Base-by-base conservation (phyloP, 1,284 basidiomycete genomes). In the Bjerkandera adusta region DNA sequence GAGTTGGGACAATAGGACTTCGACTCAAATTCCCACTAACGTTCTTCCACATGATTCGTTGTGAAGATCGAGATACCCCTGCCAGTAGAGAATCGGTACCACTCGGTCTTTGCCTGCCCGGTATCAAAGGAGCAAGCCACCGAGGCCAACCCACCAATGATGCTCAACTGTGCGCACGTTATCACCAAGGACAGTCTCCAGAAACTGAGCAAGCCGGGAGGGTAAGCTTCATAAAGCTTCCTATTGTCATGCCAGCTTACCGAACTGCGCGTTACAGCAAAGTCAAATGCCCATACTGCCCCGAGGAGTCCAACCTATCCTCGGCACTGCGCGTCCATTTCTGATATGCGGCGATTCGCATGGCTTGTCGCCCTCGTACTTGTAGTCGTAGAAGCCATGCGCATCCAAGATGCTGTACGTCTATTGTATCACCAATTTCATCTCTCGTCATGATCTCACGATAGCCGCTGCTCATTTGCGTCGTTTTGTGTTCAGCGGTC, bases 121-220 rank as follows among this genome's bases (percentile, higher is more conserved):
- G 96, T 99, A 24, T 96, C 92, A 12, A 99, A 98, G 68, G 96
- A 99, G 62, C 94, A 97, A 67, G 84, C 92, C 11, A 96, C 92
- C 1, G 89, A 94, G 43, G 65, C 77, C 49, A 99, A 99, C 64
- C 97, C 95, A 16, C 96, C 96, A 0, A 97, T 97, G 91, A 95
- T 97, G 90, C 85, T 99, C 74, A 70, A 75, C 1, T 99, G 96
- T 63, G 96, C 96, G 1, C 97, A 99, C 67, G 92, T 96, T 29
- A 83, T 97, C 40, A 85, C 90, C 2, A 86, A 87, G 60, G 94
- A 97, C 57, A 93, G 89, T 62, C 70, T 97, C 56, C 78, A 81
- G 50, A 90, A 92, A 62, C 70, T 97, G 38, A 83, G 86, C 60
- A 97, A 96, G 69, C 79, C 86, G 20, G 82, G 81, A 58, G 88